Percentiles rank a stretch among this genome's conserved stretches.
These are phyloP conservation scores for Dictyostelium brefeldianum DNA, from an alignment of 78 protist genomes.

Conservation along the genomic window DNA sequence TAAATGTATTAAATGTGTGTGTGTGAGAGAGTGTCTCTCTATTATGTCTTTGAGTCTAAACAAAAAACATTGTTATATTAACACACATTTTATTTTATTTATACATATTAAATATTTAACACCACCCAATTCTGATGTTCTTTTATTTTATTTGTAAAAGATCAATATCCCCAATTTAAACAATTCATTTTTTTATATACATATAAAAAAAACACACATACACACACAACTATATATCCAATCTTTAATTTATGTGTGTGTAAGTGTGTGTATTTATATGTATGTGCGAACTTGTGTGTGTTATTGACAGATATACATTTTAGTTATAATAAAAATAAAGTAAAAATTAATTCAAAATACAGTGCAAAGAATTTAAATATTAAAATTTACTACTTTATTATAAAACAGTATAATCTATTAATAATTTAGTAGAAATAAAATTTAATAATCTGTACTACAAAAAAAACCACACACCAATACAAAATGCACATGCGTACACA, in stretches of 20 bases:
- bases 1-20: not conserved
- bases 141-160: conserved; percentile 26
- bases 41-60: too few relatives aligned
- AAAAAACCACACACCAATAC: not conserved
- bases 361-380: not conserved
- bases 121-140: not conserved
- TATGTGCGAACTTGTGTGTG: not conserved
- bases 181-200: too few relatives aligned
- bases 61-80: not conserved
- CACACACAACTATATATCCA: too few relatives aligned
- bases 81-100: not conserved
- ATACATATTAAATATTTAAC: conserved; percentile 1
- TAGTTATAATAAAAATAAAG: too few relatives aligned
- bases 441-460: conserved; percentile 1
- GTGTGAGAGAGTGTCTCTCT: not conserved
- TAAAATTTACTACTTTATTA: not conserved
- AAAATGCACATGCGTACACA: too few relatives aligned
- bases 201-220: too few relatives aligned
- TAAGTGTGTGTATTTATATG: not conserved
- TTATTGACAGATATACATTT: not conserved
- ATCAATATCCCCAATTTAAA: not conserved
- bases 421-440: not conserved
- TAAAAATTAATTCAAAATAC: not conserved
- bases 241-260: not conserved
- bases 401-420: not conserved